Percentiles rank a stretch among this genome's conserved stretches.
phyloP scores from a whole-genome alignment of 2,329 filamentous ascomycete species.

The Clonostachys sp. region DNA sequence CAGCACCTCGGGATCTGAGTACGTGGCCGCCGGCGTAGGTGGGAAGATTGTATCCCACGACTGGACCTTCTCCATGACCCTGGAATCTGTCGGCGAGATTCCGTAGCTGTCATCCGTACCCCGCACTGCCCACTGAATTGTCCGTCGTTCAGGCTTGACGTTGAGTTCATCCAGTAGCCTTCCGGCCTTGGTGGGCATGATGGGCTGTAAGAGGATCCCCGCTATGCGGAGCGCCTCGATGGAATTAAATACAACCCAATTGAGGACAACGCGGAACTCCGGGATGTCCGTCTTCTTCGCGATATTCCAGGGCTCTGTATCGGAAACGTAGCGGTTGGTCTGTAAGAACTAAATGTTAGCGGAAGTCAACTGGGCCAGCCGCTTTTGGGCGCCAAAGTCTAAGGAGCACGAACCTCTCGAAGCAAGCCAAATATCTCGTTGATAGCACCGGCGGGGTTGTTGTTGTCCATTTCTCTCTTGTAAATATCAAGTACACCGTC shows the following conservation, averaged over 20 bases:
- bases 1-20: background rate
- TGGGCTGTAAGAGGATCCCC: constrained; percentile 83
- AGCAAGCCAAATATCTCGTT: constrained; percentile 59
- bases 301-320: constrained; percentile 64
- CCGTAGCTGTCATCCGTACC: constrained; percentile 71
- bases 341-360: constrained; percentile 11
- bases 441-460: constrained; percentile 63
- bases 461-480: constrained; percentile 52
- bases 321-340: constrained; percentile 46
- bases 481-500: constrained; percentile 17
- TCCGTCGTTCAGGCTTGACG: constrained; percentile 59
- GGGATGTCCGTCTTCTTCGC: constrained; percentile 21
- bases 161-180: constrained; percentile 74
- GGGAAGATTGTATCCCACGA: constrained; percentile 46
- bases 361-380: background rate
- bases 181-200: constrained; percentile 76
- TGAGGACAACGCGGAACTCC: constrained; percentile 32
- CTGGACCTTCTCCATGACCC: constrained; percentile 25
- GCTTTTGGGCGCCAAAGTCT: too few relatives aligned
- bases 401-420: constrained; percentile 40
- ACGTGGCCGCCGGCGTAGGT: constrained; percentile 10
- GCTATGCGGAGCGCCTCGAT: constrained; percentile 74
- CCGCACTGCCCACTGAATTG: constrained; percentile 55
- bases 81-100: constrained; percentile 8
- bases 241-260: constrained; percentile 62